These are phyloP conservation scores for Teratosphaeria epicoccoides DNA, from an alignment of 2,329 filamentous ascomycete species.

Conservation along the genomic window DNA sequence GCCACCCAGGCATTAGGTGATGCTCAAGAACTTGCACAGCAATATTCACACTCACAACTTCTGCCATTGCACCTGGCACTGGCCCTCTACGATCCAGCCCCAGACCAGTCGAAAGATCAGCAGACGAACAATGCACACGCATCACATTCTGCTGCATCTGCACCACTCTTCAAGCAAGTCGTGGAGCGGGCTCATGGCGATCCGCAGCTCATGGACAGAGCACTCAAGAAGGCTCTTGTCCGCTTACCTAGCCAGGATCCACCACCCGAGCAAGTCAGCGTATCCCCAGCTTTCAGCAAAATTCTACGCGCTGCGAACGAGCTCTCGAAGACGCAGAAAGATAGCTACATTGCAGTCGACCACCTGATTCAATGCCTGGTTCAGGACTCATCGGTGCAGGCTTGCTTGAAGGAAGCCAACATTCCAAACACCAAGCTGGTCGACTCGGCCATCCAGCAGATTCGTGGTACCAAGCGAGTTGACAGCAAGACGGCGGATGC, in stretches of 20 bases:
- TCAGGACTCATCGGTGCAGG: conserved; percentile 67
- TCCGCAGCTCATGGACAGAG: conserved; percentile 73
- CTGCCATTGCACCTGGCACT: conserved; percentile 83
- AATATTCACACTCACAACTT: conserved; percentile 85
- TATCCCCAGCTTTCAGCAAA: conserved; percentile 71
- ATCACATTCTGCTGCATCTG: conserved; percentile 49
- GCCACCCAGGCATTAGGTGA: conserved; percentile 84
- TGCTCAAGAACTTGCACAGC: conserved; percentile 74
- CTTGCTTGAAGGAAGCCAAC: conserved; percentile 71
- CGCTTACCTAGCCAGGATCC: conserved; percentile 90
- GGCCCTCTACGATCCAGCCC: conserved; percentile 63
- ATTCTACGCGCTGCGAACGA: conserved; percentile 78
- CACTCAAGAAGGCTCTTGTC: conserved; percentile 84
- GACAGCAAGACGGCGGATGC: conserved; percentile 94
- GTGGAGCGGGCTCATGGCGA: conserved; percentile 91
- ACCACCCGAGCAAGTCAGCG: conserved; percentile 75
- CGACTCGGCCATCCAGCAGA: conserved; percentile 79
- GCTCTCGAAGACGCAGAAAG: conserved; percentile 93
- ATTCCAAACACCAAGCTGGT: conserved; percentile 84
- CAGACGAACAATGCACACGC: conserved; percentile 53
- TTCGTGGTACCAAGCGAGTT: conserved; percentile 83
- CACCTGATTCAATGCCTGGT: conserved; percentile 79
- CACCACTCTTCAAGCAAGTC: conserved; percentile 87
- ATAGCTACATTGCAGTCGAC: conserved; percentile 87
- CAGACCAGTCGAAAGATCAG: conserved; percentile 67